These are phyloP conservation scores for Betula pendula DNA, from an alignment of 306 rosid genomes.

Conservation along the genomic window DNA sequence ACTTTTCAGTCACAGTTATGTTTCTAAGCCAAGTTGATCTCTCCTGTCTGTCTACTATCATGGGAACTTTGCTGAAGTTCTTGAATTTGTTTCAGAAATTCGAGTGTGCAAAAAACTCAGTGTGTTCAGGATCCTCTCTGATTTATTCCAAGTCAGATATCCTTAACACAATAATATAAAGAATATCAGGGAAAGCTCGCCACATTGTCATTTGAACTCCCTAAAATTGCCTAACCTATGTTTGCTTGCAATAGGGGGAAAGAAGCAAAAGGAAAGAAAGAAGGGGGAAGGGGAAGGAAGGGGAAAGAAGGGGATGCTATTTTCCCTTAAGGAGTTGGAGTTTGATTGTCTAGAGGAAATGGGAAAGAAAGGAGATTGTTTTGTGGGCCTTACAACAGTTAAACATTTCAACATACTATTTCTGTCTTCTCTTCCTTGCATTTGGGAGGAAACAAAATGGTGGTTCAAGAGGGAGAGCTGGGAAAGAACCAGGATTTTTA, in stretches of 20 bases:
- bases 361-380: neutral
- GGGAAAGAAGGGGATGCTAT: neutral
- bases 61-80: slow-evolving; percentile 18
- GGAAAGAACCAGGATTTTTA: too few relatives aligned
- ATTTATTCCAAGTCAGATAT: neutral
- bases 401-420: neutral
- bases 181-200: neutral
- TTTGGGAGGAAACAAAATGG: neutral
- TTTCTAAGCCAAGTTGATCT: slow-evolving; percentile 28
- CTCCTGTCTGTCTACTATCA: slow-evolving; percentile 9
- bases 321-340: neutral
- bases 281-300: neutral
- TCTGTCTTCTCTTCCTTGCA: neutral
- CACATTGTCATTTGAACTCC: neutral
- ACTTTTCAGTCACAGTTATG: slow-evolving; percentile 11
- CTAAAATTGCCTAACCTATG: neutral
- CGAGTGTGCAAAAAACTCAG: slow-evolving; percentile 3
- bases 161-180: neutral
- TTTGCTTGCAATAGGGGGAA: neutral
- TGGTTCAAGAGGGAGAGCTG: neutral
- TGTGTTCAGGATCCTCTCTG: neutral
- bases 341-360: neutral
- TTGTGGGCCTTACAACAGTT: neutral
- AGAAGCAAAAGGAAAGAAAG: neutral
- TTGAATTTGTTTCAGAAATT: slow-evolving; percentile 22